These are phyloP conservation scores for Takakia lepidozioides DNA, from an alignment of 225 moss, liverwort and hornwort species.

Conservation along the genomic window DNA sequence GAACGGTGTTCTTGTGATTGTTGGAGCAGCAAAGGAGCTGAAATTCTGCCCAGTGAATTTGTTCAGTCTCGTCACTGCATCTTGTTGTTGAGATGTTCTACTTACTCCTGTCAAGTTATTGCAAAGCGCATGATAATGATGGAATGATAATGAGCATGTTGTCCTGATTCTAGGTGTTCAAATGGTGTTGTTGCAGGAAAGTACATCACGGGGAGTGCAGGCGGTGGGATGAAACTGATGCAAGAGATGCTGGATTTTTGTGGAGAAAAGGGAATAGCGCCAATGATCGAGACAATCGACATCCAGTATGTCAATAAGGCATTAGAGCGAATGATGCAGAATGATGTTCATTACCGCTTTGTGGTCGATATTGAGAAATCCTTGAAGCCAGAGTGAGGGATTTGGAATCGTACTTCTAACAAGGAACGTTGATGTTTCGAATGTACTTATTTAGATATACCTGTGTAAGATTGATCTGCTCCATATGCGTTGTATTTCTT, in stretches of 20 bases:
- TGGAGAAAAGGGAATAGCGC: conserved; percentile 29
- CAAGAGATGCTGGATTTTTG: conserved; percentile 64
- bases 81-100: too few species aligned
- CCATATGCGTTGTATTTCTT: too few species aligned
- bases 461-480: too few species aligned
- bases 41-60: conserved; percentile 13
- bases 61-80: too few species aligned
- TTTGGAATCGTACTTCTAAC: too few species aligned
- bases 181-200: conserved; percentile 6
- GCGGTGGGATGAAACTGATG: conserved; percentile 38
- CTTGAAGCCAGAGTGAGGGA: conserved; percentile 23
- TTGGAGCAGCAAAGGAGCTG: conserved; percentile 31
- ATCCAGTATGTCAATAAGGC: conserved; percentile 47
- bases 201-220: conserved; percentile 34
- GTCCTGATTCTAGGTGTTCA: neutral
- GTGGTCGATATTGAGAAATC: conserved; percentile 53
- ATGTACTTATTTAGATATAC: too few species aligned
- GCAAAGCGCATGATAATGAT: too few species aligned
- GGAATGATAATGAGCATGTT: too few species aligned
- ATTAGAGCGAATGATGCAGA: conserved; percentile 29
- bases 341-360: conserved; percentile 65
- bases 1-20: conserved; percentile 32
- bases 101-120: too few species aligned
- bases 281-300: conserved; percentile 43
- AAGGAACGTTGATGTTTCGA: too few species aligned